Conservation (phyloP, 192 early-diverging fungal genomes). For the Gamsiella multidivaricata region DNA sequence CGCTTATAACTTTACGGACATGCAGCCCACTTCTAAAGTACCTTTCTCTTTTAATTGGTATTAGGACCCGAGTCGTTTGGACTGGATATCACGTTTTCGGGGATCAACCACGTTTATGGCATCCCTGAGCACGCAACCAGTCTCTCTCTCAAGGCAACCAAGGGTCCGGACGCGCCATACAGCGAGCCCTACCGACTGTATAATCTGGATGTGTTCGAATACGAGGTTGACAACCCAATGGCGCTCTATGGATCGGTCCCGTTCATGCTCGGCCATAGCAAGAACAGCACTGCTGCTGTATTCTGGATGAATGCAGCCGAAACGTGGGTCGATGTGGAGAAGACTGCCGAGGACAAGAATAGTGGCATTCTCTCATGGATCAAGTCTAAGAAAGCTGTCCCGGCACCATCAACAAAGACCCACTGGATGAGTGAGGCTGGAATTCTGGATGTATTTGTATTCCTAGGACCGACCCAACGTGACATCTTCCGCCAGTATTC, state of each 20-base stretch:
- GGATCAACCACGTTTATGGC: constrained; percentile 91
- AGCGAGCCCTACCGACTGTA: constrained; percentile 95
- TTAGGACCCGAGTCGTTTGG: constrained; percentile 93
- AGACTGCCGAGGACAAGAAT: constrained; percentile 58
- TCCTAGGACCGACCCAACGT: constrained; percentile 75
- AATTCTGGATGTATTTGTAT: constrained; percentile 87
- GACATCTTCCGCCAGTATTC: constrained; percentile 82
- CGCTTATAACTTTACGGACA: background rate
- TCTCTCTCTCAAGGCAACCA: constrained; percentile 91
- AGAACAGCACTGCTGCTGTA: constrained; percentile 78
- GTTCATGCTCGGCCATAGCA: constrained; percentile 91
- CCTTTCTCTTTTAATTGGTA: background rate
- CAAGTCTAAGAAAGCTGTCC: constrained; percentile 37
- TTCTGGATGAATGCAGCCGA: constrained; percentile 96
- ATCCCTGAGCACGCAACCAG: constrained; percentile 93
- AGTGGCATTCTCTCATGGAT: constrained; percentile 36
- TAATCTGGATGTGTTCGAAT: constrained; percentile 99
- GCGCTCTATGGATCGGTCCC: constrained; percentile 96
- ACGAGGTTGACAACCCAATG: constrained; percentile 95
- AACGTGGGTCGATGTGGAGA: constrained; percentile 97
- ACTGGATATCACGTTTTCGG: constrained; percentile 91
- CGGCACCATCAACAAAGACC: constrained; percentile 65
- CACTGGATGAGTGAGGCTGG: constrained; percentile 98
- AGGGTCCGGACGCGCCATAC: constrained; percentile 76
- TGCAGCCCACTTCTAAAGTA: background rate